Percentiles rank a stretch among this genome's conserved stretches.
Conservation (phyloP, 1,284 basidiomycete genomes). For the Pseudozyma hubeiensis region DNA sequence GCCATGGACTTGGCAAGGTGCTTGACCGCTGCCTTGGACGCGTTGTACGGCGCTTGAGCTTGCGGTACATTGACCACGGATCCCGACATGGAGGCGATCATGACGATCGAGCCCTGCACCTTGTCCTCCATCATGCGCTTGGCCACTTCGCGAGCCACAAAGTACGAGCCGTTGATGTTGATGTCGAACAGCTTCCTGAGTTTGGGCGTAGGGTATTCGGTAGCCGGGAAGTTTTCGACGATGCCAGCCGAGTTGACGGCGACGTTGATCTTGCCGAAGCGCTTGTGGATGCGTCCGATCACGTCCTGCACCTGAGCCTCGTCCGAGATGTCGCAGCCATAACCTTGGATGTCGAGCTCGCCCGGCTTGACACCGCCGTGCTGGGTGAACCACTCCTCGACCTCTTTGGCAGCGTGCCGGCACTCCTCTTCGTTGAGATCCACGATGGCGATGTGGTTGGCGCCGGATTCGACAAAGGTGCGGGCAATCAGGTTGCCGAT, state of each 20-base stretch:
- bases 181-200: conserved; percentile 79
- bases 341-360: conserved; percentile 79
- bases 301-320: conserved; percentile 71
- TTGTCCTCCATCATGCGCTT: conserved; percentile 73
- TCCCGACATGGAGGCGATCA: conserved; percentile 87
- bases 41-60: conserved; percentile 94
- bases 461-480: conserved; percentile 89
- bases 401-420: conserved; percentile 78
- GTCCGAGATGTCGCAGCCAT: conserved; percentile 88
- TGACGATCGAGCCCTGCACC: conserved; percentile 79
- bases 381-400: conserved; percentile 74
- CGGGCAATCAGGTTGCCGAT: conserved; percentile 70
- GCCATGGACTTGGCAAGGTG: conserved; percentile 88
- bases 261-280: conserved; percentile 83
- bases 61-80: conserved; percentile 79
- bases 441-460: conserved; percentile 82
- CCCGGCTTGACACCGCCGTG: conserved; percentile 75
- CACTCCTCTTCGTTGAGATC: conserved; percentile 84
- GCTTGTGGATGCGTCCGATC: conserved; percentile 66
- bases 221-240: conserved; percentile 89
- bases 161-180: conserved; percentile 86
- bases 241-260: conserved; percentile 75
- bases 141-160: conserved; percentile 91
- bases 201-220: conserved; percentile 77
- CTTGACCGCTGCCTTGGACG: conserved; percentile 82